A percentile compares a stretch with the other conserved stretches of the same genome.
These are phyloP conservation scores for Glebionis coronaria DNA, from an alignment of 129 eudicot species.

Conservation along the genomic window DNA sequence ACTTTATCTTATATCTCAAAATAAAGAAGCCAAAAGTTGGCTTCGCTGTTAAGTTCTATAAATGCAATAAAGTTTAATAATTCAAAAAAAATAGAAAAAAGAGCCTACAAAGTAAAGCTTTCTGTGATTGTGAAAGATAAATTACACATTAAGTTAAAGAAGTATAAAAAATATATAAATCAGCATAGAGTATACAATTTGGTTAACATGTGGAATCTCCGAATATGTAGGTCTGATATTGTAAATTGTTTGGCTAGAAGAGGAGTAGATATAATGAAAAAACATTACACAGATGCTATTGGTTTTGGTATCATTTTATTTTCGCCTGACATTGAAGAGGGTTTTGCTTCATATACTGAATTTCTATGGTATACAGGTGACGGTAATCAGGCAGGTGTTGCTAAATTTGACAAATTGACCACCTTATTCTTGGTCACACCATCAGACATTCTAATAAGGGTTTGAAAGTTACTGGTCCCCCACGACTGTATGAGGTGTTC, in stretches of 20 bases:
- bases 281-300: conserved; percentile 71
- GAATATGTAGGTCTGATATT: conserved; percentile 62
- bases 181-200: neutral
- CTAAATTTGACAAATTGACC: no score
- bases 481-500: conserved; percentile 90
- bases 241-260: conserved; percentile 89
- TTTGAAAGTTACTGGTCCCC: conserved; percentile 69
- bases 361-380: conserved; percentile 69
- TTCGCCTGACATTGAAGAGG: conserved; percentile 83
- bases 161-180: no score
- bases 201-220: neutral
- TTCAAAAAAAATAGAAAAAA: no score
- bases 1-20: no score
- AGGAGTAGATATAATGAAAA: conserved; percentile 73
- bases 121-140: no score
- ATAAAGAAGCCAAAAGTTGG: no score
- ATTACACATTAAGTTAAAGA: no score
- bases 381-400: conserved; percentile 73
- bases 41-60: no score
- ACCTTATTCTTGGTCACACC: no score
- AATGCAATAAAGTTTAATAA: no score
- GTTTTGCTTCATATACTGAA: conserved; percentile 88
- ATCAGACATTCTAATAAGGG: conserved; percentile 64
- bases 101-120: no score
- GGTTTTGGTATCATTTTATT: conserved; percentile 71